Base-by-base conservation (phyloP, 805 yeast genomes). In the Pichia rugopelliculosa region DNA sequence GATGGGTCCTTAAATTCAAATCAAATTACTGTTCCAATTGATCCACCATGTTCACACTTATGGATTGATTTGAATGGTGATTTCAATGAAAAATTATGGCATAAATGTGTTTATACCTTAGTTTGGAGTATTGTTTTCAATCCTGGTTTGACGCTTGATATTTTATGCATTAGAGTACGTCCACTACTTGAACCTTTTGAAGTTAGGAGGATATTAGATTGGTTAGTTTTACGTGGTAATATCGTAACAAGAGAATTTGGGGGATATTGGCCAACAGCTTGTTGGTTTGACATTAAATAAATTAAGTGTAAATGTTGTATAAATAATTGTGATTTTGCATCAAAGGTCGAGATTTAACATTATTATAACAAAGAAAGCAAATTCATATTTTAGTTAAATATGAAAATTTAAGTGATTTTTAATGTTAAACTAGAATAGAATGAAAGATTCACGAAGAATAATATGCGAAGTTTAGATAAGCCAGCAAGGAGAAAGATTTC, bases 41-140 rank as follows among this genome's bases (percentile, higher is more conserved):
- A 82, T 0, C 64, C 71, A 18, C 77, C 89, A 2, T 82, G 87
- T 50, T 76, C 84, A 2, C 75, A 76, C 36, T 60, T 84, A 9
- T 88, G 96, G 96, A 70, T 86, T 12, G 84, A 82, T 54, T 62
- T 82, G 34, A 62, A 68, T 27, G 91, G 95, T 1, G 62, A 71
- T 24, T 71, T 89, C 39, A 80, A 84, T 51, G 64, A 60, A 23
- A 57, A 59, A 0, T 63, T 87, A 7, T 90, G 96, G 95, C 64
- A 65, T 13, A 73, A 71, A 44, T 61, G 83, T 1, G 61, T 83
- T 0, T 65, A 73, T 21, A 68, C 78, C 11, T 53, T 84, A 0
- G 47, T 79, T 0, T 59, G 69, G 39, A 66, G 70, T 6, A 60
- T 80, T 10, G 67, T 76, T 7, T 69, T 76, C 48, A 67, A 73